Evolutionary conservation across 2,329 filamentous ascomycete genomes (phyloP).

Genomic region (Alternaria sp.): DNA sequence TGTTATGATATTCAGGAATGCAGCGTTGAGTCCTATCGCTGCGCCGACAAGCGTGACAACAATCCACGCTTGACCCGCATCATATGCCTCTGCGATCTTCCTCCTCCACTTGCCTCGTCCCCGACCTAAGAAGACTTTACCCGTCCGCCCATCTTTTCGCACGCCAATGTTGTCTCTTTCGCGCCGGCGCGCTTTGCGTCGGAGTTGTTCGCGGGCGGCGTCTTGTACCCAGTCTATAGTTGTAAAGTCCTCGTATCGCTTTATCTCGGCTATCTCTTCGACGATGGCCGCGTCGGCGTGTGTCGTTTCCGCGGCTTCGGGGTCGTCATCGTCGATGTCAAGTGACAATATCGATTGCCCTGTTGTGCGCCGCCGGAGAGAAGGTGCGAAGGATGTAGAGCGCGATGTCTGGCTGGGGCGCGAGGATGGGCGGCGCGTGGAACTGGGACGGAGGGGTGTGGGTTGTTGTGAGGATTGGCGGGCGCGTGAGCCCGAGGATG

Average conservation of each 20-base stretch:
- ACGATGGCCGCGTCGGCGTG: slow-evolving; percentile 75
- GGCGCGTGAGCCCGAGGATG: slow-evolving; percentile 8
- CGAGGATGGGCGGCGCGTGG: slow-evolving; percentile 48
- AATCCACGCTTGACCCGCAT: slow-evolving; percentile 97
- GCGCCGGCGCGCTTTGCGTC: slow-evolving; percentile 76
- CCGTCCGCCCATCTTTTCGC: slow-evolving; percentile 59
- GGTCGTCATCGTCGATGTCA: slow-evolving; percentile 65
- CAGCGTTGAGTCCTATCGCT: slow-evolving; percentile 93
- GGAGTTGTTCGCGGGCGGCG: slow-evolving; percentile 85
- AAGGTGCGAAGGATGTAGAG: slow-evolving; percentile 59
- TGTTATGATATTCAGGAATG: slow-evolving; percentile 90
- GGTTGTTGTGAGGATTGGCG: slow-evolving; percentile 21
- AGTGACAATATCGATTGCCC: slow-evolving; percentile 70
- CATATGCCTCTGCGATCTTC: slow-evolving; percentile 84
- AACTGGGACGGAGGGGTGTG: slow-evolving; percentile 52
- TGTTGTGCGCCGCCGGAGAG: slow-evolving; percentile 66
- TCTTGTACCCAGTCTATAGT: slow-evolving; percentile 99
- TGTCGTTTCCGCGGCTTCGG: slow-evolving; percentile 57
- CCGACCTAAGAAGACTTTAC: slow-evolving; percentile 67
- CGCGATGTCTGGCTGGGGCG: slow-evolving; percentile 28
- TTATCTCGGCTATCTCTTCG: slow-evolving; percentile 97
- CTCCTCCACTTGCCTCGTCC: slow-evolving; percentile 71
- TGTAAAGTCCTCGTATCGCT: slow-evolving; percentile 98
- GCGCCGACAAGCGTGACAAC: slow-evolving; percentile 91
- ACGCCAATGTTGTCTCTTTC: slow-evolving; percentile 48